phyloP scores from a whole-genome alignment of 108 stramenopile genomes.

The Seminavis robusta region DNA sequence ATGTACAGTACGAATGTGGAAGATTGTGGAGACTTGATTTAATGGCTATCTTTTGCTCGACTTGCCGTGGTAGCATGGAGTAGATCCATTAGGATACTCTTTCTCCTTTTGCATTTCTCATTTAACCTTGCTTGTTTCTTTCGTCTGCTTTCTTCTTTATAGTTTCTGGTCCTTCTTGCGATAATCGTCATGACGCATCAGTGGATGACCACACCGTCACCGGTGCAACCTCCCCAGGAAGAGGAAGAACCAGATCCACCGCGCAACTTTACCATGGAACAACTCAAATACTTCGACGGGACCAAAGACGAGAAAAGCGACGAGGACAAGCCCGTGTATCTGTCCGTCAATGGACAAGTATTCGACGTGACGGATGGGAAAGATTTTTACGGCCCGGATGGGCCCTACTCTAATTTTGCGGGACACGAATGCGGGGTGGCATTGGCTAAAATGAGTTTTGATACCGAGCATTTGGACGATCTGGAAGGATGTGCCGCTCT shows the following conservation, averaged over 20 bases:
- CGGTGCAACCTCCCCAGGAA: slow-evolving; percentile 40
- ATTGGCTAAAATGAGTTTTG: slow-evolving; percentile 93
- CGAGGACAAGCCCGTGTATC: slow-evolving; percentile 86
- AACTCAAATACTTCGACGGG: slow-evolving; percentile 77
- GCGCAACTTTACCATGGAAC: slow-evolving; percentile 81
- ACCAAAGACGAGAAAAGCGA: slow-evolving; percentile 52
- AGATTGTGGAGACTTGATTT: no score
- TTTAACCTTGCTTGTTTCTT: no score
- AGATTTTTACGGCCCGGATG: slow-evolving; percentile 91
- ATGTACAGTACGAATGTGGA: no score
- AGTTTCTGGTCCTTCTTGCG: no score
- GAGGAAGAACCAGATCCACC: slow-evolving; percentile 61
- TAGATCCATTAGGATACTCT: no score
- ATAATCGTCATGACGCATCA: no score
- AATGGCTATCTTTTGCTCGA: no score
- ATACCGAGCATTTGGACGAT: slow-evolving; percentile 77
- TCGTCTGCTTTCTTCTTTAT: no score
- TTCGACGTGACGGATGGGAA: slow-evolving; percentile 91
- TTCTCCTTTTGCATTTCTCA: no score
- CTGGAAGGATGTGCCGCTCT: slow-evolving; percentile 66
- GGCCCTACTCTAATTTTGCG: slow-evolving; percentile 90
- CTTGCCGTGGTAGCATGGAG: no score
- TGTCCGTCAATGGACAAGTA: slow-evolving; percentile 86
- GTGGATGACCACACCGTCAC: no score
- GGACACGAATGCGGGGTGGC: slow-evolving; percentile 94